Evolutionary conservation across 2,329 filamentous ascomycete genomes (phyloP), one percentile per base, ranked within the genome.

Genomic region (Exophiala spinifera): DNA sequence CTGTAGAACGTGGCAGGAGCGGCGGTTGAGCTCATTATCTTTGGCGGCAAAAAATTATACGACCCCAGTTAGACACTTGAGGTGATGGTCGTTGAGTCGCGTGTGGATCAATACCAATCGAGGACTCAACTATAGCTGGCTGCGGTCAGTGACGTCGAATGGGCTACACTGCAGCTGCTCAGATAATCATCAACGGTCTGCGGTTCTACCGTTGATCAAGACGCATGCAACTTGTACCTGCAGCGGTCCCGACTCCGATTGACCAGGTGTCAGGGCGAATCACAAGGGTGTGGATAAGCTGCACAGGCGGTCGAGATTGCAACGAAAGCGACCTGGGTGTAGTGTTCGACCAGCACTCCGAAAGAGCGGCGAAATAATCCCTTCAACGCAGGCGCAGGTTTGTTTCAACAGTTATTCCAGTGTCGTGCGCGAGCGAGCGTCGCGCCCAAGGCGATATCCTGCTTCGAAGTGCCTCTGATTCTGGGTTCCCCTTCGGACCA

Each of bases 81-180:
- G 45, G 21, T 51, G 46, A 51, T 51, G 43, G 31, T 54, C 23
- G 47, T 49, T 34, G 37, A 31, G 6, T 8, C 10, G 40, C 13
- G 11, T 19, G 53, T 19, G 46, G 46, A 54, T 54, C 15, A 42
- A 49, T 33, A 44, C 37, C 28, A 36, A 44, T 37, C 20, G 28
- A 15, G 17, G 28, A 45, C 15, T 15, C 19, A 46, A 37, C n/a
- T 42, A 31, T 43, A 40, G 42, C 42, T 39, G 46, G 34, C 44
- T 25, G 51, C 43, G 48, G 47, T 46, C 25, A 19, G 20, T 42
- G 49, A 43, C 19, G 21, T 37, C 50, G 46, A 47, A 31, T 33
- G 52, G 48, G 58, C 46, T 53, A 51, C 57, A 56, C 57, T 45
- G 57, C 57, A 54, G 56, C 46, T 53, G 49, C 47, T 49, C 11